Evolutionary conservation across 176 grass and related monocot species (phyloP).

Genomic region (Carex littledalei): DNA sequence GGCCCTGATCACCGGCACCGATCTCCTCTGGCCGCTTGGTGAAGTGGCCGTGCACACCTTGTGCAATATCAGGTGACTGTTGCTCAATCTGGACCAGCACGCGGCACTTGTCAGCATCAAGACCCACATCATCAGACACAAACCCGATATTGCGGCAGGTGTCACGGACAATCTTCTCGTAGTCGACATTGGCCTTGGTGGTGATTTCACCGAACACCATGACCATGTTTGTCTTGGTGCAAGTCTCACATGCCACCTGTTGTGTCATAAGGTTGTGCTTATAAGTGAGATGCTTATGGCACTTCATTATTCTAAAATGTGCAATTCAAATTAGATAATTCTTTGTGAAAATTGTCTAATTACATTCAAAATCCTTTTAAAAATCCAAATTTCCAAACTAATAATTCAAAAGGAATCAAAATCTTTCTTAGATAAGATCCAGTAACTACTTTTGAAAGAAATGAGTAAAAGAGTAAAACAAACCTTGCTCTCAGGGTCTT

Average conservation of each 20-base stretch:
- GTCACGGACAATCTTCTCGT: conserved; percentile 87
- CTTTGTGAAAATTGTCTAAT: no score
- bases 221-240: conserved; percentile 97
- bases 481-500: conserved; percentile 1
- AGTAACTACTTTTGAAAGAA: no score
- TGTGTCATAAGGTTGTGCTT: not conserved
- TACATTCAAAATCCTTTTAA: no score
- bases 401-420: no score
- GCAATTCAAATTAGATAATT: no score
- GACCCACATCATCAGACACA: conserved; percentile 21
- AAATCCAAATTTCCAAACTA: no score
- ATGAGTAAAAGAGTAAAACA: no score
- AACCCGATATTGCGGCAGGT: conserved; percentile 54
- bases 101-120: conserved; percentile 21
- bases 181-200: conserved; percentile 71
- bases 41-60: conserved; percentile 18
- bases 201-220: conserved; percentile 94
- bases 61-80: conserved; percentile 24
- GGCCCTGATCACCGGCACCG: conserved; percentile 21
- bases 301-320: no score
- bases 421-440: no score
- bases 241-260: conserved; percentile 51
- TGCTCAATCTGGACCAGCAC: conserved; percentile 31
- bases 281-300: no score
- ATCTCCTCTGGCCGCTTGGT: conserved; percentile 29